These are phyloP conservation scores for Iris pallida DNA, from an alignment of 116 monocot species.

Conservation along the genomic window DNA sequence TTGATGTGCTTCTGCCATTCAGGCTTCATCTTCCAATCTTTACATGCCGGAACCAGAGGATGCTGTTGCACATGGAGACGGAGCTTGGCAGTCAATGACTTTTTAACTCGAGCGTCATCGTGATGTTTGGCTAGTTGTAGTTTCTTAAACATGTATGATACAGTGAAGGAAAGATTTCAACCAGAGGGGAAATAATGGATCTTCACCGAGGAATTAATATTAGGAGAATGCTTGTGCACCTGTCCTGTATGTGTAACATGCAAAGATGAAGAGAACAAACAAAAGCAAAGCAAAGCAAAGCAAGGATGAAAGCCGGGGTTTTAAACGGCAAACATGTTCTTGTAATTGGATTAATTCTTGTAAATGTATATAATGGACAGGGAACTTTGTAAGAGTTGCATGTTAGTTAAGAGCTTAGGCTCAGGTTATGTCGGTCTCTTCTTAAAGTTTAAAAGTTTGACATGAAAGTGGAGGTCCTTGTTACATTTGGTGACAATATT, in stretches of 20 bases:
- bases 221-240: too few species aligned
- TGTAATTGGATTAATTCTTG: too few species aligned
- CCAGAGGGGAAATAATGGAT: neutral
- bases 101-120: constrained; percentile 57
- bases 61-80: constrained; percentile 93
- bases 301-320: neutral
- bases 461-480: too few species aligned
- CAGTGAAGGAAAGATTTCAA: neutral
- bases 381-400: neutral
- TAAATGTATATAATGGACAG: neutral
- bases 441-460: too few species aligned
- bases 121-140: neutral
- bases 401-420: too few species aligned
- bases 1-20: constrained; percentile 6
- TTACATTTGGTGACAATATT: too few species aligned
- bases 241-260: neutral
- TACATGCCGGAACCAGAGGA: constrained; percentile 96
- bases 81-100: constrained; percentile 83
- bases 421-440: too few species aligned
- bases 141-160: neutral
- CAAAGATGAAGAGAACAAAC: neutral
- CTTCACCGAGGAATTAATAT: too few species aligned
- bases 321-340: neutral
- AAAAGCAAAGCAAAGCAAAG: too few species aligned
- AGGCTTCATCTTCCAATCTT: constrained; percentile 58